Conservation (phyloP, 2,329 filamentous ascomycete species). For the Fusarium nanum region DNA sequence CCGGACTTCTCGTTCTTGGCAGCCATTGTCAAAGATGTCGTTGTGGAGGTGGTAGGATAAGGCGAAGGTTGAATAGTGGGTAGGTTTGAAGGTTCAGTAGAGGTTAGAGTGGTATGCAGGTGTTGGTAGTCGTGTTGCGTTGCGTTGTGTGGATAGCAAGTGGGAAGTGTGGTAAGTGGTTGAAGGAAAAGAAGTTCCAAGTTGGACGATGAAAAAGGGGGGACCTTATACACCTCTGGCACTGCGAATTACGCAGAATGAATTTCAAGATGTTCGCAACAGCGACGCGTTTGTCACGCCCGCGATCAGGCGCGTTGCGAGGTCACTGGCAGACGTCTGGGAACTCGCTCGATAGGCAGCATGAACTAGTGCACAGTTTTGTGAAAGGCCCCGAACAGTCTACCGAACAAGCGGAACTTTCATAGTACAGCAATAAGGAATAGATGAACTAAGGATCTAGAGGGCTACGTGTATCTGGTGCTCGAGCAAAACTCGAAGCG, state of each 20-base stretch:
- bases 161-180: background rate
- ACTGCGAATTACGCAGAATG: background rate
- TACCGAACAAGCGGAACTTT: background rate
- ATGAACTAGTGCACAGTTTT: background rate
- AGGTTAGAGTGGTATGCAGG: too few species aligned
- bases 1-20: too few species aligned
- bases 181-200: background rate
- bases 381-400: accelerated
- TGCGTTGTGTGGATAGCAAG: too few species aligned
- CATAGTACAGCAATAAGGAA: accelerated
- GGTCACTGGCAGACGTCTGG: background rate
- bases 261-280: background rate
- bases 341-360: background rate
- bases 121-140: too few species aligned
- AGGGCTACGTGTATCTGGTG: background rate
- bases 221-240: background rate
- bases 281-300: background rate
- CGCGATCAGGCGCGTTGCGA: background rate
- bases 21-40: too few species aligned
- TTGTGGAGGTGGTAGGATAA: too few species aligned
- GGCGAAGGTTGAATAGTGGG: too few species aligned
- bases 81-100: too few species aligned
- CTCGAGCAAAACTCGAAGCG: background rate
- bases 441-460: accelerated
- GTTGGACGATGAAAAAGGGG: background rate